Evolutionary conservation across 2,329 filamentous ascomycete genomes (phyloP), one percentile per base, ranked within the genome.

Genomic region (Chrysosporium queenslandicum): DNA sequence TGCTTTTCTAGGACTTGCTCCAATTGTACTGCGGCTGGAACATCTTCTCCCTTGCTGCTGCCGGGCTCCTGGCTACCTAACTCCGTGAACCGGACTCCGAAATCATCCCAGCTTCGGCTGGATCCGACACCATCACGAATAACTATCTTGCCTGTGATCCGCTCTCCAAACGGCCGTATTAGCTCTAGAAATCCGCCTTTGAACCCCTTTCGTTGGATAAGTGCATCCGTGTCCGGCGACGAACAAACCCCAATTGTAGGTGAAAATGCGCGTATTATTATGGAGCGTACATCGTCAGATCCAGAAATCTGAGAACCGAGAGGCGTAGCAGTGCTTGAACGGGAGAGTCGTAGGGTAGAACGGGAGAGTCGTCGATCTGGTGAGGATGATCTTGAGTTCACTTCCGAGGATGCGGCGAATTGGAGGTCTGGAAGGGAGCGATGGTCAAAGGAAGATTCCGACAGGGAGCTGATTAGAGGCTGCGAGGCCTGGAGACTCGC

Each of bases 41-140:
- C 59, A 5, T 70, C 72, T 11, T 46, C 40, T 32, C 48, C 23
- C 27, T 39, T 46, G 4, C 21, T 21, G 8, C 29, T 18, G 18
- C 23, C 29, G 27, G 34, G n/a, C 2, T 47, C 34, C 23, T 52
- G 50, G 12, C 39, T 21, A 53, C 81, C 82, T 51, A 94, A 79
- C 54, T 81, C 79, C 4, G 85, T 82, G 66, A 98, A 96, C 52
- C 88, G 84, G 53, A 98, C 78, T 0, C 87, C 85, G 68, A 89
- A 98, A 66, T 97, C 89, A 52, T 96, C 91, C 73, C 86, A 91
- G 36, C 81, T 79, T 63, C 82, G 82, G 64, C 88, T 90, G 40
- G 84, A 80, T 7, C 92, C 91, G 59, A 87, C 82, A 64, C 90
- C 96, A 69, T 98, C 92, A 61, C 92, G 77, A 52, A 97, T 84